Base-by-base conservation (phyloP, 202 grass and related monocot genomes). In the Dendrocalamus latiflorus region DNA sequence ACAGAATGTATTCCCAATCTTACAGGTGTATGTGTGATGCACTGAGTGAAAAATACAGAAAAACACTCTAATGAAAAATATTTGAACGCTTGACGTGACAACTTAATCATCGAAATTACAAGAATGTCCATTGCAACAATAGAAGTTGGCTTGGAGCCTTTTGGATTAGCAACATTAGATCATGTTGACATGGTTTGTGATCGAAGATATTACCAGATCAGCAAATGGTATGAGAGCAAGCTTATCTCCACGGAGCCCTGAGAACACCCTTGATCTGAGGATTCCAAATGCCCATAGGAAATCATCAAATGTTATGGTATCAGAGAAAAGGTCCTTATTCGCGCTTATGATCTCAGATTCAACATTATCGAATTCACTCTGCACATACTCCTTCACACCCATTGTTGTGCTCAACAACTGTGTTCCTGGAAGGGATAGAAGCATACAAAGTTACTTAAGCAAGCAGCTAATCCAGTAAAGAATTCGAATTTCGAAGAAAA, bases 211-310 rank as follows among this genome's bases (percentile, higher is more conserved):
- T 89, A 98, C 95, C 76, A 95, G 71, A 84, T 99, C 96, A 88
- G 96, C 96, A 56, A 95, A 84, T 30, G 96, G 96, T 86, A 99
- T 81, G 30, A 99, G 96, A 30, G 91, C 89, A 90, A 99, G 93
- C 54, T 99, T 99, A 59, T 95, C 93, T 28, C 93, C 96, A 60
- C 96, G 93, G 38, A 92, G 82, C 50, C 70, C 89, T 45, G 96
- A 68, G 84, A 95, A 99, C 64, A 92, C 93, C 75, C 93, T 93
- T 69, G 96, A 99, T 84, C 96, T n/a, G 53, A 99, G 91, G 68
- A 99, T 72, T 66, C 93, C 93, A 22, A 99, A 99, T 36, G 91
- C 91, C 96, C 93, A 99, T 16, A 95, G 78, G 81, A 99, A 95
- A 90, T 99, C 89, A 80, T 84, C 79, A 33, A 44, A 94, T 47